Percentiles rank a stretch among this genome's conserved stretches.
Evolutionary conservation across 805 yeast species (phyloP).

Genomic region (Cephaloascus albidus): DNA sequence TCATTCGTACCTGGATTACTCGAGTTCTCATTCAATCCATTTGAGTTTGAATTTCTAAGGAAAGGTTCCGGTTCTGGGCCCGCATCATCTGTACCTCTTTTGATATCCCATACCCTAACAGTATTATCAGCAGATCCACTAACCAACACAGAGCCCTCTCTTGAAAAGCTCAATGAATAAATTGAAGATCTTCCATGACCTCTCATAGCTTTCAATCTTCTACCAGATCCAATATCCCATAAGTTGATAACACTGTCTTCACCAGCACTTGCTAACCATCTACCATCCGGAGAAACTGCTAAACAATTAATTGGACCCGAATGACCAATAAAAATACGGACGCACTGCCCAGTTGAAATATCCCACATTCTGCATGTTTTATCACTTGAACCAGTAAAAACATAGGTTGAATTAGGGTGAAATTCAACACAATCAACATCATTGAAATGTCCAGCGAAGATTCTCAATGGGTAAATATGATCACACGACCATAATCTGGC

Average conservation of each 20-base stretch:
- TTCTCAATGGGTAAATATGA: constrained; percentile 90
- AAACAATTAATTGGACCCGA: constrained; percentile 79
- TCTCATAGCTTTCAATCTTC: constrained; percentile 80
- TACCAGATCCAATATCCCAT: constrained; percentile 93
- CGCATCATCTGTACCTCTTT: constrained; percentile 72
- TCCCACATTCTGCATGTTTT: constrained; percentile 99
- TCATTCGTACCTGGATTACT: constrained; percentile 9
- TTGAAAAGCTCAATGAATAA: constrained; percentile 74
- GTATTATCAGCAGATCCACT: constrained; percentile 91
- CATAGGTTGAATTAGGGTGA: constrained; percentile 94
- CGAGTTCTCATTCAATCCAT: constrained; percentile 5
- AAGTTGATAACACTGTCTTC: constrained; percentile 83
- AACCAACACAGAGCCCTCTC: constrained; percentile 82
- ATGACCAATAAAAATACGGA: constrained; percentile 87
- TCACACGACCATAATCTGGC: constrained; percentile 98
- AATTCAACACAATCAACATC: constrained; percentile 93
- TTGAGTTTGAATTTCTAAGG: constrained; percentile 8
- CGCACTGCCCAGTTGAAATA: constrained; percentile 77
- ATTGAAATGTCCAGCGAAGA: constrained; percentile 94
- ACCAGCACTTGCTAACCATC: constrained; percentile 93
- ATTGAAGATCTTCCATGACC: constrained; percentile 90
- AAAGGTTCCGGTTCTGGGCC: constrained; percentile 73
- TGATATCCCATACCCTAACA: constrained; percentile 94
- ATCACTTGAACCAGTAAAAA: constrained; percentile 92
- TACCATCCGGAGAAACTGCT: constrained; percentile 93